Evolutionary conservation across 768 basidiomycete species (phyloP).

Genomic region (Boletus reticuloceps): DNA sequence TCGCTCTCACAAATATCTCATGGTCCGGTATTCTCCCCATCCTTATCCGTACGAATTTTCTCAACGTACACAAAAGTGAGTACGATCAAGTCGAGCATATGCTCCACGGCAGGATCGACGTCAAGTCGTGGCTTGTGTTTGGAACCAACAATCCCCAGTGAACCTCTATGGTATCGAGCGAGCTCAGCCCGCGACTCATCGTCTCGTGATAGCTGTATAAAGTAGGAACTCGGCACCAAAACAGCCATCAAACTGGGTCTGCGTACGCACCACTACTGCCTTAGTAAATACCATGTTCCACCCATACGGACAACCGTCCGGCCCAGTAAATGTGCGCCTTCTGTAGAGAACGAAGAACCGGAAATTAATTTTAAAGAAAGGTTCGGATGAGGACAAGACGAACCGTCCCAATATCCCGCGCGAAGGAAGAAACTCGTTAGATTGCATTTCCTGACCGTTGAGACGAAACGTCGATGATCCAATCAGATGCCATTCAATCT

Average conservation of each 20-base stretch:
- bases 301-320: conserved; percentile 32
- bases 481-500: conserved; percentile 35
- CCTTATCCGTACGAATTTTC: conserved; percentile 28
- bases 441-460: conserved; percentile 23
- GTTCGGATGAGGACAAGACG: neutral
- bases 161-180: conserved; percentile 18
- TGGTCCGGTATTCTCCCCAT: conserved; percentile 1
- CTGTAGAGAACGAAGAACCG: neutral
- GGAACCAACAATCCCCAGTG: conserved; percentile 18
- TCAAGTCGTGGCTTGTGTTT: conserved; percentile 18
- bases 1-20: neutral
- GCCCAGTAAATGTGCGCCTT: conserved; percentile 32
- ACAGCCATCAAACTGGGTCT: neutral
- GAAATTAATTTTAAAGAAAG: neutral
- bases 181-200: conserved; percentile 13
- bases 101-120: conserved; percentile 15
- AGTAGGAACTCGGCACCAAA: neutral
- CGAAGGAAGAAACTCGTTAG: conserved; percentile 23
- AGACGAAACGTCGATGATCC: conserved; percentile 31
- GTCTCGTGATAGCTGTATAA: conserved; percentile 18
- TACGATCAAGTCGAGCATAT: conserved; percentile 27
- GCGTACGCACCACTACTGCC: conserved; percentile 15
- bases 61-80: conserved; percentile 33
- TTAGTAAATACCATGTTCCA: conserved; percentile 26
- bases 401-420: conserved; percentile 24